phyloP scores from a whole-genome alignment of 1,284 basidiomycete genomes.

The Pascua guehoae region DNA sequence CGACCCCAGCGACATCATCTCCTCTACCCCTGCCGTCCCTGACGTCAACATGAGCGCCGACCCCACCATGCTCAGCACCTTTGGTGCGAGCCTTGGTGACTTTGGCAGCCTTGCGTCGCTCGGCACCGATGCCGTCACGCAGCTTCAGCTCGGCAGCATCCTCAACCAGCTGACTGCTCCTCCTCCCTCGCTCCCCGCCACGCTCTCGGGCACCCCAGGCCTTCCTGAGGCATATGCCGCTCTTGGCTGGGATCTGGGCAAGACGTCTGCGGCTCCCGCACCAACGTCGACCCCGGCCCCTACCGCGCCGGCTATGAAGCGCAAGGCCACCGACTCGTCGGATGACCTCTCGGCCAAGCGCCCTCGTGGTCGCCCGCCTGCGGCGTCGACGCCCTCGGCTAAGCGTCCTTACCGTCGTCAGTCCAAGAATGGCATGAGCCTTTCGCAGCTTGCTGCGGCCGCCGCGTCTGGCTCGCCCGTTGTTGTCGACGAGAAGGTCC shows the following conservation, averaged over 20 bases:
- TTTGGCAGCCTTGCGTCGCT: slow-evolving; percentile 27
- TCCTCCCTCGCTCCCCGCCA: slow-evolving; percentile 6
- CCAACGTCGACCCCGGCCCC: slow-evolving; percentile 10
- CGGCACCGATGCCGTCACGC: slow-evolving; percentile 22
- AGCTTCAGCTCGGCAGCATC: slow-evolving; percentile 27
- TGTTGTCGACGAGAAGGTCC: slow-evolving; percentile 6
- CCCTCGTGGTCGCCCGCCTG: slow-evolving; percentile 25
- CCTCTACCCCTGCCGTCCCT: slow-evolving; percentile 6
- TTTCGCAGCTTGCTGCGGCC: slow-evolving; percentile 20
- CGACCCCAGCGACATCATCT: slow-evolving; percentile 27
- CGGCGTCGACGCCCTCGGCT: slow-evolving; percentile 12
- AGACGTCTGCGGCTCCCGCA: slow-evolving; percentile 1
- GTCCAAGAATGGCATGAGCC: slow-evolving; percentile 20
- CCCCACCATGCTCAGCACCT: slow-evolving; percentile 27
- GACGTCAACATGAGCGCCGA: slow-evolving; percentile 19
- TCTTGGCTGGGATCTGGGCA: slow-evolving; percentile 20
- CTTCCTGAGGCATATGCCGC: slow-evolving; percentile 19
- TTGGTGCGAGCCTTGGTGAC: slow-evolving; percentile 25
- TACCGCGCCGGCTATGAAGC: slow-evolving; percentile 24
- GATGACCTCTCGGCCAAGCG: slow-evolving; percentile 26
- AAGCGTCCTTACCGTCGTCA: slow-evolving; percentile 26
- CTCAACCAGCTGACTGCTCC: slow-evolving; percentile 15
- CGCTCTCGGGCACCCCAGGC: not conserved
- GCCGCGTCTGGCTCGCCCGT: slow-evolving; percentile 18
- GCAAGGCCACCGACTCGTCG: slow-evolving; percentile 29